Conservation (phyloP, 2,329 filamentous ascomycete species). For the Polytolypa hystricis region DNA sequence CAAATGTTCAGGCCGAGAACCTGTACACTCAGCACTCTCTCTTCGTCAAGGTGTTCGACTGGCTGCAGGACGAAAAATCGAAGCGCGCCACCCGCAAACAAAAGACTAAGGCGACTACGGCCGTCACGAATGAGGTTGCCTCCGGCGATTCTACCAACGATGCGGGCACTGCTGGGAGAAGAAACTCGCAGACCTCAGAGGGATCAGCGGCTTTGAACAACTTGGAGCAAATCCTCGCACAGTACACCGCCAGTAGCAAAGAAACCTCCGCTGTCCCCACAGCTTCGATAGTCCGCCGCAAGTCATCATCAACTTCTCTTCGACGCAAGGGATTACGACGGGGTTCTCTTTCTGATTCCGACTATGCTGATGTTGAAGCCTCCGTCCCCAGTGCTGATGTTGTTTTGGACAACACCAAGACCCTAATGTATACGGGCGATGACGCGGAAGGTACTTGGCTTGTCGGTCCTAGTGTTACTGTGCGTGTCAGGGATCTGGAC, state of each 20-base stretch:
- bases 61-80: slow-evolving; percentile 69
- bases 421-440: slow-evolving; percentile 61
- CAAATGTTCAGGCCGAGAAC: background rate
- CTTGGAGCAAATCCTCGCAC: slow-evolving; percentile 58
- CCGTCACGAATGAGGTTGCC: slow-evolving; percentile 27
- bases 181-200: slow-evolving; percentile 53
- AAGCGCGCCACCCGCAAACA: slow-evolving; percentile 45
- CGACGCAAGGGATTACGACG: slow-evolving; percentile 25
- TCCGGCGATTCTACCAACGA: slow-evolving; percentile 16
- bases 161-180: slow-evolving; percentile 22
- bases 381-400: slow-evolving; percentile 79
- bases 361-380: slow-evolving; percentile 68
- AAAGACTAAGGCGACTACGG: slow-evolving; percentile 31
- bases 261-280: slow-evolving; percentile 13
- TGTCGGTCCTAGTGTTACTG: slow-evolving; percentile 24
- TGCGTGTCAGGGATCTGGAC: slow-evolving; percentile 52
- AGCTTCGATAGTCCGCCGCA: slow-evolving; percentile 4
- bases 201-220: slow-evolving; percentile 66
- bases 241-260: slow-evolving; percentile 27
- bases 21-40: slow-evolving; percentile 34
- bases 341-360: slow-evolving; percentile 66
- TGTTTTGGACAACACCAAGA: slow-evolving; percentile 80
- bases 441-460: slow-evolving; percentile 33
- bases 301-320: slow-evolving; percentile 5
- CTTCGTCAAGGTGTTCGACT: slow-evolving; percentile 65